These are phyloP conservation scores for Wallacemonas sp. DNA, from an alignment of 208 protist species.

Conservation along the genomic window DNA sequence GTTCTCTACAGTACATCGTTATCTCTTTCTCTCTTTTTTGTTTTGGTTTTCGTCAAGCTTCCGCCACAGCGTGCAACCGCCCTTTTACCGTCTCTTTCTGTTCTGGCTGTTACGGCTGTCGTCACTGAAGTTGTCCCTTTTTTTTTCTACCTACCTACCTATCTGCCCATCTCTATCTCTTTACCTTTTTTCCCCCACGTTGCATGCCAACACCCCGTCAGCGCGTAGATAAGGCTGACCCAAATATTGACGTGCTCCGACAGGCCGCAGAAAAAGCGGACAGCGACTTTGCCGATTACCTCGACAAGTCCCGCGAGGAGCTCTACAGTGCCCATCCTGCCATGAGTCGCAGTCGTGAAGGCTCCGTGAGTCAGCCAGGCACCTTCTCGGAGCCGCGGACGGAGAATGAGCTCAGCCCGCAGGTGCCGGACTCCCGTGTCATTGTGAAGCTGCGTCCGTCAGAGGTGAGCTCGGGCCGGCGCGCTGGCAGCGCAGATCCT, in stretches of 20 bases:
- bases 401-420: neutral
- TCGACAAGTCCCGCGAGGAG: neutral
- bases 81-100: too few species aligned
- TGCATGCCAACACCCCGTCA: neutral
- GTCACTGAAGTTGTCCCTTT: constrained; percentile 10
- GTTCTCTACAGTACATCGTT: too few species aligned
- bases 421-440: constrained; percentile 9
- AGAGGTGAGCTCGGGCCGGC: neutral
- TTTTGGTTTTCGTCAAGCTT: too few species aligned
- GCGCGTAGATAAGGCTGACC: constrained; percentile 1
- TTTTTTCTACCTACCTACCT: neutral
- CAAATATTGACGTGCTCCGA: neutral
- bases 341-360: constrained; percentile 7
- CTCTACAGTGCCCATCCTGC: neutral
- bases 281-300: neutral
- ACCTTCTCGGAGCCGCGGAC: neutral
- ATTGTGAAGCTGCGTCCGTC: constrained; percentile 11
- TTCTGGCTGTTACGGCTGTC: too few species aligned
- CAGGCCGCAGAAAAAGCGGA: neutral
- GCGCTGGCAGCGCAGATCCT: neutral
- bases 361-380: neutral
- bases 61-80: too few species aligned
- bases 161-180: too few species aligned
- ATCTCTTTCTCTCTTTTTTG: too few species aligned
- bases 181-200: constrained; percentile 2